Evolutionary conservation across 2,329 filamentous ascomycete species (phyloP).

Genomic region (Colletotrichum navitas): DNA sequence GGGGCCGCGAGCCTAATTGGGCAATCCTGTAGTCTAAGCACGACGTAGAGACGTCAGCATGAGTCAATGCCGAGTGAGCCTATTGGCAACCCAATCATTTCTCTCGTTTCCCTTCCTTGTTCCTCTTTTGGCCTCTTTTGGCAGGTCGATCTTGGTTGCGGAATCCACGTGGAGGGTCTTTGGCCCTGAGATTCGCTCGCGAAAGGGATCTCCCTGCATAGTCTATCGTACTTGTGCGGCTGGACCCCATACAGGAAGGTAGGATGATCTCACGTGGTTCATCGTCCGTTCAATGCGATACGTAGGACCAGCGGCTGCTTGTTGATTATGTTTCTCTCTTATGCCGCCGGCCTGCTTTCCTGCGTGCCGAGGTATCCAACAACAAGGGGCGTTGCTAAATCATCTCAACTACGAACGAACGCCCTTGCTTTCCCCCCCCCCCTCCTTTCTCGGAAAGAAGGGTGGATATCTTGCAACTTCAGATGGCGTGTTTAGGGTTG

Average conservation of each 20-base stretch:
- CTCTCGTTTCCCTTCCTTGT: not conserved
- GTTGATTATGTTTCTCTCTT: not conserved
- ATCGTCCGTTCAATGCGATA: not conserved
- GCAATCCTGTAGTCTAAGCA: not conserved
- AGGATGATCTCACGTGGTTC: slow-evolving; percentile 1
- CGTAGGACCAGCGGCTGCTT: not conserved
- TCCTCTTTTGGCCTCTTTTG: not conserved
- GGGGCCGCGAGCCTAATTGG: not conserved
- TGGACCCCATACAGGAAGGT: not conserved
- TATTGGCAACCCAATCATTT: not conserved
- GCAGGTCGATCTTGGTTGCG: not conserved
- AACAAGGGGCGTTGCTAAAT: not conserved
- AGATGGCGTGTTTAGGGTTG: not conserved
- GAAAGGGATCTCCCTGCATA: not conserved
- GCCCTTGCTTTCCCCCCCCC: not conserved
- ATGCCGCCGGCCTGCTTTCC: not conserved
- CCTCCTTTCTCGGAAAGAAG: not conserved
- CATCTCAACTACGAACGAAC: not conserved
- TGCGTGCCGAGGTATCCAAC: not conserved
- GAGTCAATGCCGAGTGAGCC: not conserved
- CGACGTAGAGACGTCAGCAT: not conserved
- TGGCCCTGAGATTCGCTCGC: slow-evolving; percentile 16
- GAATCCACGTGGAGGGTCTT: slow-evolving; percentile 32
- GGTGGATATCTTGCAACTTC: not conserved
- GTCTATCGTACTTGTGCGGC: not conserved